These are phyloP conservation scores for Pseudonitzschia multistriata DNA, from an alignment of 108 stramenopile species.

Conservation along the genomic window DNA sequence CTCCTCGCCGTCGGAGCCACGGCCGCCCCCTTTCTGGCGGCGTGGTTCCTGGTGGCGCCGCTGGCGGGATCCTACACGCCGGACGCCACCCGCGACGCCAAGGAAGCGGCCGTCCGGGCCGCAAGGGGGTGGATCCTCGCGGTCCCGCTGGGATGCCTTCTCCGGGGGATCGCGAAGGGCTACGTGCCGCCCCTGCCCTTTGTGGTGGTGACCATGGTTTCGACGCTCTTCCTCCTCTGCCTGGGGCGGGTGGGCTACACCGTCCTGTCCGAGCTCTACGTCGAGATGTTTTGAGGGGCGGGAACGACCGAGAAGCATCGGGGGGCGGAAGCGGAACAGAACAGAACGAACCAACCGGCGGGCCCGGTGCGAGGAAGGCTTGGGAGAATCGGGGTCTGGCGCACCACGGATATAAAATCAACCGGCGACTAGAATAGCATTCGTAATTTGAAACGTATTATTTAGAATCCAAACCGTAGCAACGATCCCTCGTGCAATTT, in stretches of 20 bases:
- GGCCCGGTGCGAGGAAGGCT: too few relatives aligned
- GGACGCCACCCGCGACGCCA: constrained; percentile 26
- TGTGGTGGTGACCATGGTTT: constrained; percentile 64
- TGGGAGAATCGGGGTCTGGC: too few relatives aligned
- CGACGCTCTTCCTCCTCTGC: constrained; percentile 55
- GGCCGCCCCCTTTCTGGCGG: constrained; percentile 49
- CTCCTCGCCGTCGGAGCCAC: constrained; percentile 35
- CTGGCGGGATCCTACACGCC: constrained; percentile 52
- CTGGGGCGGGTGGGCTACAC: constrained; percentile 17
- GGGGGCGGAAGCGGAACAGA: too few relatives aligned
- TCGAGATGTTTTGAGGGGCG: constrained; percentile 19
- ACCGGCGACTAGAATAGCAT: too few relatives aligned
- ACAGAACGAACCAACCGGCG: too few relatives aligned
- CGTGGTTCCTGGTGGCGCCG: constrained; percentile 52
- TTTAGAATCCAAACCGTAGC: too few relatives aligned
- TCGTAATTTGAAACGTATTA: too few relatives aligned
- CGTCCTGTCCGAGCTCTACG: constrained; percentile 17
- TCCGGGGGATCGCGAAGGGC: constrained; percentile 61
- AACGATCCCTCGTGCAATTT: too few relatives aligned
- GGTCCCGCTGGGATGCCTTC: constrained; percentile 53
- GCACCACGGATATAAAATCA: too few relatives aligned
- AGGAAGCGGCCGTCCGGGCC: constrained; percentile 28
- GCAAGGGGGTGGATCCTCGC: constrained; percentile 63
- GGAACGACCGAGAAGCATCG: not conserved
- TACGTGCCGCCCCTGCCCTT: constrained; percentile 65